Base-by-base conservation (phyloP, 2,329 filamentous ascomycete genomes). In the Tolypocladium amazonense region DNA sequence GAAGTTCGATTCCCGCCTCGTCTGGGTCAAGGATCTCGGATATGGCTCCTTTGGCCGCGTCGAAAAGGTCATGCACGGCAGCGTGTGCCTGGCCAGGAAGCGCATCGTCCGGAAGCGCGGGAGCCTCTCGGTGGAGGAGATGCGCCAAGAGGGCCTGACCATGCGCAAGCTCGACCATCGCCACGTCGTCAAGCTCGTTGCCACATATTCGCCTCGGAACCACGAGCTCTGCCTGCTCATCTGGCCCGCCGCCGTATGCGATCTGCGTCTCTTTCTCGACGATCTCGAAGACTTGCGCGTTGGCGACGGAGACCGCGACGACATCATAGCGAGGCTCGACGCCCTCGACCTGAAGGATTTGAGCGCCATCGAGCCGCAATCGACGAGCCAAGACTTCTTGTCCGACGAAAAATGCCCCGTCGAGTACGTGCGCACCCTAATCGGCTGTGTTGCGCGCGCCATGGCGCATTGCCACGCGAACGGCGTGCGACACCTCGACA, bases 211-310 rank as follows among this genome's bases (percentile, higher is more conserved):
- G 47, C 69, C 72, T 7, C 71, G 71, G 30, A 68, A 66, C 12
- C 71, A 73, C 60, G 70, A 77, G 59, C 65, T 81, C 5, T 79
- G 75, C 59, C 67, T 81, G 14, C 70, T 80, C 47, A 71, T 79
- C 37, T 80, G 77, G 73, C 78, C 78, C 14, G 77, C 74, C 33
- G 78, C 77, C 25, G 70, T 76, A 8, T 80, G 77, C 68, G 78
- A 77, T 62, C 65, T 81, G 45, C 70, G 70, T 58, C 69, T 65
- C 38, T 69, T 81, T 12, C 70, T 80, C 23, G 70, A 74, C 52
- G 77, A 80, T 61, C 64, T 81, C 15, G 76, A 79, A 35, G 65
- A 64, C 23, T 64, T 80, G 35, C 71, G 72, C n/a, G 64, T 68
- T 2, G 71, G 72, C 15, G 66, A 72, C 15, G 74, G 72, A 12